These are phyloP conservation scores for Stephanodiscus triporus DNA, from an alignment of 108 stramenopile species.

Conservation along the genomic window DNA sequence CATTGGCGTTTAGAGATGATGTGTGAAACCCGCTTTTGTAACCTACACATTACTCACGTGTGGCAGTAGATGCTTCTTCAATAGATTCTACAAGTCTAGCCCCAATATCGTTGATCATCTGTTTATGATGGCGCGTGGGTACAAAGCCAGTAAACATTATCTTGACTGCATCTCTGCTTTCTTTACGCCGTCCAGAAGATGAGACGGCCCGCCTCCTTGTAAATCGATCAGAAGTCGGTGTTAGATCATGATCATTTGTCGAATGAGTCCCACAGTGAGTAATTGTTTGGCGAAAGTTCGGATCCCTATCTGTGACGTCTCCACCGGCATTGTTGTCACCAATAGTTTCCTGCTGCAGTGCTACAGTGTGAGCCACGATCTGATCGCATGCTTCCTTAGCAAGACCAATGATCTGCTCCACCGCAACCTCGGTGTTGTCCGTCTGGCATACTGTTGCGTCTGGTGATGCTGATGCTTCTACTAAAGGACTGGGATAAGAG, in stretches of 20 bases:
- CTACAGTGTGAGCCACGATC: neutral
- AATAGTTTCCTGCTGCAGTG: neutral
- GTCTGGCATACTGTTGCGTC: constrained; percentile 31
- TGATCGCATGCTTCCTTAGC: neutral
- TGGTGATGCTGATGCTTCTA: constrained; percentile 28
- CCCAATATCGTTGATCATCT: constrained; percentile 61
- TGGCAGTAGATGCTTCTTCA: constrained; percentile 55
- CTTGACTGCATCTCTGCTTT: constrained; percentile 1
- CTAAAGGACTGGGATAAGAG: too few relatives aligned
- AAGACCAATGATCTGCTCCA: neutral
- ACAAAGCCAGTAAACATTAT: constrained; percentile 49
- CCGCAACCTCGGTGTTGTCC: constrained; percentile 4
- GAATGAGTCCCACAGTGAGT: neutral
- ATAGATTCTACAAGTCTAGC: constrained; percentile 54
- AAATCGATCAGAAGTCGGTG: neutral
- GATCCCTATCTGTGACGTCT: neutral
- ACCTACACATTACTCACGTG: constrained; percentile 26
- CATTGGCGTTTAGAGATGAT: neutral
- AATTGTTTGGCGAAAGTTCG: neutral
- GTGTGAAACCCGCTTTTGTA: too few relatives aligned
- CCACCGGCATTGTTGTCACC: neutral
- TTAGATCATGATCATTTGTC: neutral
- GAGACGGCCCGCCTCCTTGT: neutral
- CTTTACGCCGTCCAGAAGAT: neutral
- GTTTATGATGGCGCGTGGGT: constrained; percentile 23